Conservation (phyloP, 495 filamentous ascomycete genomes). For the Schizothecium vesticola region DNA sequence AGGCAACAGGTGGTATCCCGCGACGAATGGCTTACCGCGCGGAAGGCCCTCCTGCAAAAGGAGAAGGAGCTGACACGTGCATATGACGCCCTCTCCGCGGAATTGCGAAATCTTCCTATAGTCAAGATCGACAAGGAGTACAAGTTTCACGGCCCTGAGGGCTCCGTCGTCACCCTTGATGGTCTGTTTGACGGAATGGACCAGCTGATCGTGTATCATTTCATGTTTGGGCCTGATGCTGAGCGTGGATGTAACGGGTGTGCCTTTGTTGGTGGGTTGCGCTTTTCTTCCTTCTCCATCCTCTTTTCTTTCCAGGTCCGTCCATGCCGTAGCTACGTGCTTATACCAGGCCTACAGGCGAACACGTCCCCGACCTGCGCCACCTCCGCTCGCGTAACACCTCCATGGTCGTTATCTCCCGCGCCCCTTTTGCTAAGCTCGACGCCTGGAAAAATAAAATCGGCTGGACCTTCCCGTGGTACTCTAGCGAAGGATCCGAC, state of each 20-base stretch:
- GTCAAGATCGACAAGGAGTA: constrained; percentile 35
- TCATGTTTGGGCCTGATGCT: constrained; percentile 38
- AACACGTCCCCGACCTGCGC: constrained; percentile 34
- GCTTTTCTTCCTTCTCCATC: too few species aligned
- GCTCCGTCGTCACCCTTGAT: constrained; percentile 24
- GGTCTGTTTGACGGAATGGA: constrained; percentile 38
- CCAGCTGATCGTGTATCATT: constrained; percentile 46
- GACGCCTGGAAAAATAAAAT: constrained; percentile 33
- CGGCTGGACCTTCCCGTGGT: constrained; percentile 43
- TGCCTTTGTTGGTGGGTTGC: constrained; percentile 24
- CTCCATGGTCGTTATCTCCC: constrained; percentile 33
- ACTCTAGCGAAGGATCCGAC: constrained; percentile 23
- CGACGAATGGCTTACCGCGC: constrained; percentile 37
- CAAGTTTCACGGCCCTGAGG: constrained; percentile 31
- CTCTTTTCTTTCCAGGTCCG: too few species aligned
- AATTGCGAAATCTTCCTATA: constrained; percentile 36
- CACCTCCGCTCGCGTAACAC: constrained; percentile 35
- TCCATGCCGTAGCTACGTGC: neutral
- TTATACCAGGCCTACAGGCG: constrained; percentile 13
- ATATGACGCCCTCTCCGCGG: constrained; percentile 26
- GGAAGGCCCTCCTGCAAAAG: constrained; percentile 34
- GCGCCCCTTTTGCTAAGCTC: constrained; percentile 34
- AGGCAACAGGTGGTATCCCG: constrained; percentile 25
- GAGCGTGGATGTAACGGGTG: constrained; percentile 35
- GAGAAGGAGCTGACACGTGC: constrained; percentile 35